These are phyloP conservation scores for Debaryomyces udenii DNA, from an alignment of 1,139 yeast species.

Conservation along the genomic window DNA sequence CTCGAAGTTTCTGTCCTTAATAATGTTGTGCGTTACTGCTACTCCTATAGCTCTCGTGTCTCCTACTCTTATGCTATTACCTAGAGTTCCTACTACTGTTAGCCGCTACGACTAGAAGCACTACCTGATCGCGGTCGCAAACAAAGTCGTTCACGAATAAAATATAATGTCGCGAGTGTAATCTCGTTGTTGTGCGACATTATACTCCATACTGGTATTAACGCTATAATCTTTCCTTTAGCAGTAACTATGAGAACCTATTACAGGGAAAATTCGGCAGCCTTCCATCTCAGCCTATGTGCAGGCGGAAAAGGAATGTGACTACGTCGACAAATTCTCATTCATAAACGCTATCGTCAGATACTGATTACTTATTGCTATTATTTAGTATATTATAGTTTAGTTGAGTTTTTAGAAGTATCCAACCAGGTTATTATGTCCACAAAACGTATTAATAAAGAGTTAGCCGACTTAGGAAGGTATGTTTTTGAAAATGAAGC, in stretches of 20 bases:
- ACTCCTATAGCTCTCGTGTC: too few species aligned
- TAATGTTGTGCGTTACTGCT: too few species aligned
- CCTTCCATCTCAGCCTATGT: slow-evolving; percentile 4
- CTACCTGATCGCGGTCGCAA: too few species aligned
- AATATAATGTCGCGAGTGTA: too few species aligned
- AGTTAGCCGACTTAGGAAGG: slow-evolving; percentile 92
- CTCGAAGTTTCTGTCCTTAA: too few species aligned
- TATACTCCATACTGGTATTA: too few species aligned
- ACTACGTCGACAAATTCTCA: slow-evolving; percentile 10
- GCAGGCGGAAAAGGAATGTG: slow-evolving; percentile 1
- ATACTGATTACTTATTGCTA: slow-evolving; percentile 6
- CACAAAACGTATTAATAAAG: slow-evolving; percentile 93
- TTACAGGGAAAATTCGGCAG: slow-evolving; percentile 7
- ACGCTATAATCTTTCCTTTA: not conserved
- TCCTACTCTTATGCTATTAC: too few species aligned
- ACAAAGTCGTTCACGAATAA: too few species aligned
- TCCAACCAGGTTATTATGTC: slow-evolving; percentile 54
- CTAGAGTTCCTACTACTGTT: too few species aligned
- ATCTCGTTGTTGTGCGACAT: too few species aligned
- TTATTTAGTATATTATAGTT: slow-evolving; percentile 4
- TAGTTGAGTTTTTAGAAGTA: slow-evolving; percentile 1
- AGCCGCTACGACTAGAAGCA: too few species aligned
- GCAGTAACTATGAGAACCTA: slow-evolving; percentile 2
- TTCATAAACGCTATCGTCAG: slow-evolving; percentile 4
- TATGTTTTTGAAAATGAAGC: slow-evolving; percentile 43